Percentiles rank a stretch among this genome's conserved stretches.
phyloP scores from a whole-genome alignment of 495 filamentous ascomycete species.

The Daldinia decipiens region DNA sequence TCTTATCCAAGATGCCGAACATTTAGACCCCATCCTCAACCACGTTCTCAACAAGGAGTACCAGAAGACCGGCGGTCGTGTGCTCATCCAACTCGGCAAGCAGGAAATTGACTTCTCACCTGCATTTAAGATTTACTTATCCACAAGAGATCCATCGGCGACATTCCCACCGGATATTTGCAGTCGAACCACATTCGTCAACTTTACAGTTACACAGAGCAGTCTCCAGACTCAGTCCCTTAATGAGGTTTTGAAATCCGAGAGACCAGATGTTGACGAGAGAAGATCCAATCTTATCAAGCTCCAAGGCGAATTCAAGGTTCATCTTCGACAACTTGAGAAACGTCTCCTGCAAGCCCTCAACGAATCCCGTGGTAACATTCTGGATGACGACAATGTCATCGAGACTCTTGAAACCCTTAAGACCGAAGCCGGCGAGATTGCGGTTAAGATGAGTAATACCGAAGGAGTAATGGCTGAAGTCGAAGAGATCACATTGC shows the following conservation, averaged over 20 bases:
- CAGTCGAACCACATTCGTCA: constrained; percentile 98
- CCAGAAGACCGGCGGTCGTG: constrained; percentile 98
- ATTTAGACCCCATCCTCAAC: constrained; percentile 95
- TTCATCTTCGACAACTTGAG: constrained; percentile 95
- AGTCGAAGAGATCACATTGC: constrained; percentile 90
- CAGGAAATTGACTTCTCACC: constrained; percentile 99
- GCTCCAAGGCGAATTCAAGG: constrained; percentile 97
- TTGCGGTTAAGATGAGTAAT: constrained; percentile 93
- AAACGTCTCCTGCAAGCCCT: constrained; percentile 92
- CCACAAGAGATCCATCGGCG: constrained; percentile 94
- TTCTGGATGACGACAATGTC: constrained; percentile 96
- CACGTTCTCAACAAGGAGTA: constrained; percentile 99
- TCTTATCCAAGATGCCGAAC: constrained; percentile 97
- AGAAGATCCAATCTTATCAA: constrained; percentile 96
- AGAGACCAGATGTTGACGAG: constrained; percentile 98
- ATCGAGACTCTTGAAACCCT: constrained; percentile 98
- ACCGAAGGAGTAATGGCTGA: constrained; percentile 98
- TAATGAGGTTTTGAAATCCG: constrained; percentile 95
- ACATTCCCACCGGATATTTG: constrained; percentile 98
- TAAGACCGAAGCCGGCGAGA: constrained; percentile 96
- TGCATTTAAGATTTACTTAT: constrained; percentile 93
- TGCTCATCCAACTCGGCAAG: constrained; percentile 96
- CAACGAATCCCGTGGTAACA: constrained; percentile 97
- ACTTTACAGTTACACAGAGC: constrained; percentile 99
- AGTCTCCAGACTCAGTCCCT: constrained; percentile 97